Evolutionary conservation across 164 flowering plant species (phyloP), one percentile per base, ranked within the genome.

Genomic region (Houttuynia cordata): DNA sequence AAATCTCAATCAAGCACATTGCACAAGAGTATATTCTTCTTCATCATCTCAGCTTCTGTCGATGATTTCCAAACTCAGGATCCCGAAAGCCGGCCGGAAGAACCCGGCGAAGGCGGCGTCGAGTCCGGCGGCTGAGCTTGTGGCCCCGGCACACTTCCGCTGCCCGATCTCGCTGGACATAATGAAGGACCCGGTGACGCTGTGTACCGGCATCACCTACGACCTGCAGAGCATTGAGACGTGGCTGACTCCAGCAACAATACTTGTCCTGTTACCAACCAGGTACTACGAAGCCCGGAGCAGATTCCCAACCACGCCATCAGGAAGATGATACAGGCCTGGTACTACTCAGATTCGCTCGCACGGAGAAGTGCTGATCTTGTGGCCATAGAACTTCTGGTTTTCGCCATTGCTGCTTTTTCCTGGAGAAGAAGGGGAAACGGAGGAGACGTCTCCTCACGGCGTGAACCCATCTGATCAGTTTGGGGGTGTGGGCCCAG

Each of bases 171-270:
- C 96, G 13, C 71, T 88, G 0, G 96, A 91, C 39, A 61, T 91
- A 66, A 88, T 91, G 96, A 88, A 83, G 63, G 97, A 91, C 63
- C 97, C 97, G 8, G 96, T 91, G 24, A 88, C 83, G 3, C 66
- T 88, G 25, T 78, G 86, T 0, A 79, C 91, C 0, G 97, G 97
- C 6, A 83, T 88, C 23, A 85, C 96, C 0, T 91, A 88, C 51
- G 96, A 91, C 53, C 79, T 96, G 0, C 78, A 73, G 39, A 84
- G 79, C 75, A 88, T 91, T 55, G 96, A 88, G 70, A 75, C 53
- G 21, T 88, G 96, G 97, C 73, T 86, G 90, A 86, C 47, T 65
- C 69, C 0, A 94, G 92, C 8, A 77, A 82, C 63, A 21, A 24
- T 7, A 82, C 83, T 0, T 91, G 97, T 60, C 97, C 97, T 1